Percentiles rank a stretch among this genome's conserved stretches.
These are phyloP conservation scores for Zelopaecilomyces penicillatus DNA, from an alignment of 2,329 filamentous ascomycete genomes.

Conservation along the genomic window DNA sequence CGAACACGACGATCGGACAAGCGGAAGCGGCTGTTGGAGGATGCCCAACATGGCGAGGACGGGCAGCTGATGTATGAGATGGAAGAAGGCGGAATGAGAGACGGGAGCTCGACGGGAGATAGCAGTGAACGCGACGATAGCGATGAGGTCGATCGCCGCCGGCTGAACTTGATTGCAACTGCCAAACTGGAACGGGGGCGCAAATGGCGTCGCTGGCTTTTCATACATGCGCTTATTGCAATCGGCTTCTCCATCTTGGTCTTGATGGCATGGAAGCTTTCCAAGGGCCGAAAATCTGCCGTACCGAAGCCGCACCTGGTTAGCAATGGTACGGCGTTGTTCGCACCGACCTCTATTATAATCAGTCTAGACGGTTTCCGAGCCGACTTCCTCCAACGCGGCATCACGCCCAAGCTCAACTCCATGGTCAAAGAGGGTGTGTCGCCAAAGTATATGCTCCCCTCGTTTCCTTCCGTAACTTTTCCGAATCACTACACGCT, in stretches of 20 bases:
- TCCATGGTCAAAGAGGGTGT: constrained; percentile 74
- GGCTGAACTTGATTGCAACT: constrained; percentile 39
- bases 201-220: constrained; percentile 44
- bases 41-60: constrained; percentile 56
- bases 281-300: constrained; percentile 33
- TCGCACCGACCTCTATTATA: constrained; percentile 84
- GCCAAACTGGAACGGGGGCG: constrained; percentile 41
- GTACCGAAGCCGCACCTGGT: constrained; percentile 27
- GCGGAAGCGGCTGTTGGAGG: constrained; percentile 42
- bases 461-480: constrained; percentile 91
- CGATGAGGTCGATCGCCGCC: constrained; percentile 47
- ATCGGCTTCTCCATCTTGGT: constrained; percentile 49
- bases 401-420: constrained; percentile 73
- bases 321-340: constrained; percentile 81
- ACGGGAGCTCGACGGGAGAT: constrained; percentile 55
- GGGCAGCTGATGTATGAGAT: constrained; percentile 80
- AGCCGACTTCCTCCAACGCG: constrained; percentile 80
- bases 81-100: constrained; percentile 69
- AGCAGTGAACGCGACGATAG: constrained; percentile 55
- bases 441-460: constrained; percentile 85
- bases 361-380: constrained; percentile 94
- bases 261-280: constrained; percentile 51
- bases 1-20: constrained; percentile 44
- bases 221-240: constrained; percentile 44
- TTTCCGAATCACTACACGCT: constrained; percentile 96